phyloP scores from a whole-genome alignment of 345 rosid species.

The Salix dunnii region DNA sequence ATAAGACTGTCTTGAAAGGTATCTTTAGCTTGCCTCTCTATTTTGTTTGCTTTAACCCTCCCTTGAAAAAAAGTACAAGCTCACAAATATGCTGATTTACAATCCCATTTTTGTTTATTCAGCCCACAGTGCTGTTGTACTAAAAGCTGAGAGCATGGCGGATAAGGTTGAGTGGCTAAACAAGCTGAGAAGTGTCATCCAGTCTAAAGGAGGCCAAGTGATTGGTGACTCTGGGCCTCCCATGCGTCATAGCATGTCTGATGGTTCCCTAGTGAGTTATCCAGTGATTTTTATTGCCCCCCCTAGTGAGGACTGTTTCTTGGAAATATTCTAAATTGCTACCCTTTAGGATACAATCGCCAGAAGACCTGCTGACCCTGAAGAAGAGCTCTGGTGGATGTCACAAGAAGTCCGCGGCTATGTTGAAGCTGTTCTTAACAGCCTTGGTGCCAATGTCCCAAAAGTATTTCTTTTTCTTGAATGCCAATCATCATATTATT shows the following conservation, averaged over 20 bases:
- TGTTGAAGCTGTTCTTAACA: slow-evolving; percentile 98
- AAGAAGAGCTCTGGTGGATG: slow-evolving; percentile 99
- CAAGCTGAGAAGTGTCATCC: slow-evolving; percentile 65
- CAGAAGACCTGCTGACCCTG: slow-evolving; percentile 92
- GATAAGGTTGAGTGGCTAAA: slow-evolving; percentile 88
- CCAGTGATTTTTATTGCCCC: background rate
- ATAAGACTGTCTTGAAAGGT: slow-evolving; percentile 95
- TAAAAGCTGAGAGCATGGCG: slow-evolving; percentile 82
- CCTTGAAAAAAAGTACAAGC: background rate
- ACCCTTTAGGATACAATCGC: slow-evolving; percentile 74
- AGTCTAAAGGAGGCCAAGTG: slow-evolving; percentile 64
- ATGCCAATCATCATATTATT: background rate
- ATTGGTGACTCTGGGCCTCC: slow-evolving; percentile 48
- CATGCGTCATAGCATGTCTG: slow-evolving; percentile 91
- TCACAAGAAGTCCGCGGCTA: slow-evolving; percentile 99
- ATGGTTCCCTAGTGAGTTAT: slow-evolving; percentile 91
- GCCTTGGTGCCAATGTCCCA: slow-evolving; percentile 98
- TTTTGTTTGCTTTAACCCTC: background rate
- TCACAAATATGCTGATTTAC: background rate
- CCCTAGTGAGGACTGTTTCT: background rate
- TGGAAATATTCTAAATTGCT: background rate
- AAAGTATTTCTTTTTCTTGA: slow-evolving; percentile 47
- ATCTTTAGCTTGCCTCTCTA: slow-evolving; percentile 11
- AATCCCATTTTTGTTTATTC: slow-evolving; percentile 24
- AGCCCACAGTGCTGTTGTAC: slow-evolving; percentile 83